phyloP scores from a whole-genome alignment of 129 eudicot genomes.

The Kitagawia praeruptora region DNA sequence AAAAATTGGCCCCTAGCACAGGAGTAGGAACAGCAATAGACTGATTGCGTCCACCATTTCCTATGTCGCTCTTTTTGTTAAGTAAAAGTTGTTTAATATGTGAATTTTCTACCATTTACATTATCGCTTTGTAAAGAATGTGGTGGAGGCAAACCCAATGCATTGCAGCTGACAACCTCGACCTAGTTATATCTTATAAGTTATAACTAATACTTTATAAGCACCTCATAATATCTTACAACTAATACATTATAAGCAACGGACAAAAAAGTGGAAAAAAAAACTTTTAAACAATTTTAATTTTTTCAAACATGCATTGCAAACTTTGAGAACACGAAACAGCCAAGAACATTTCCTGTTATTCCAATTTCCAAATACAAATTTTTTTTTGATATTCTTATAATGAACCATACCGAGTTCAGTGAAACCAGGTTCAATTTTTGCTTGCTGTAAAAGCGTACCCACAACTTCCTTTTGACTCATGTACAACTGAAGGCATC shows the following conservation, averaged over 20 bases:
- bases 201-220: not conserved
- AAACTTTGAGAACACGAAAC: not conserved
- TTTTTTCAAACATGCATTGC: not conserved
- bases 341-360: not conserved
- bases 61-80: not conserved
- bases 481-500: constrained; percentile 95
- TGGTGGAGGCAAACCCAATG: not conserved
- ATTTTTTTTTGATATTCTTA: no score
- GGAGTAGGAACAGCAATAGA: not conserved
- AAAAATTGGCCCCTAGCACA: not conserved
- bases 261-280: not conserved
- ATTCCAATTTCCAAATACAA: not conserved
- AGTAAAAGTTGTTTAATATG: not conserved
- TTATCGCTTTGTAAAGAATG: not conserved
- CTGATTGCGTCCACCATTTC: not conserved
- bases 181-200: not conserved
- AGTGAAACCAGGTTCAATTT: constrained; percentile 73
- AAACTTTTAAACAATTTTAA: not conserved
- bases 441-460: constrained; percentile 64
- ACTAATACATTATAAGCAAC: not conserved
- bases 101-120: not conserved
- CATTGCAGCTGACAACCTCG: not conserved
- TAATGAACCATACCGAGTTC: constrained; percentile 58
- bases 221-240: not conserved
- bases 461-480: constrained; percentile 70